Percentiles rank a stretch among this genome's conserved stretches.
These are phyloP conservation scores for Podospora fimiseda DNA, from an alignment of 495 filamentous ascomycete species.

Conservation along the genomic window DNA sequence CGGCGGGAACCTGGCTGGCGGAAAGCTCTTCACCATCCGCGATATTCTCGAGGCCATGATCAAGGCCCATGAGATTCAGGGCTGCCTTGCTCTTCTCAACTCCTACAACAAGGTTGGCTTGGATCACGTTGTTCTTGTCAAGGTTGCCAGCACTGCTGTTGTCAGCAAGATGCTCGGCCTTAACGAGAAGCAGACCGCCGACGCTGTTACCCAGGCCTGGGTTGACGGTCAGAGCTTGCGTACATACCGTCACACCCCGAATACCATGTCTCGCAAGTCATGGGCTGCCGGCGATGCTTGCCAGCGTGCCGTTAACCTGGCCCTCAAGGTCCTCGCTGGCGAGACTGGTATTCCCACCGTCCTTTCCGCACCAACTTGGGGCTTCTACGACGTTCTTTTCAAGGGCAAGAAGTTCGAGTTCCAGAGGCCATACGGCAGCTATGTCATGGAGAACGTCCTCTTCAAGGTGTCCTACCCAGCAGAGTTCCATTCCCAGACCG, in stretches of 20 bases:
- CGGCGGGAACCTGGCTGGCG: slow-evolving; percentile 76
- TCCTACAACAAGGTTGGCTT: slow-evolving; percentile 97
- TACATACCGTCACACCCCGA: slow-evolving; percentile 93
- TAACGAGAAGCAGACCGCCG: slow-evolving; percentile 81
- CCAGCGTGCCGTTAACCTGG: slow-evolving; percentile 91
- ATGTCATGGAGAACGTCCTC: slow-evolving; percentile 99
- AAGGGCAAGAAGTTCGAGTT: slow-evolving; percentile 92
- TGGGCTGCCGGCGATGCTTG: slow-evolving; percentile 98
- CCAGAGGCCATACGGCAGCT: slow-evolving; percentile 92
- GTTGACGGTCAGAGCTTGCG: slow-evolving; percentile 93
- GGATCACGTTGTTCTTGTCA: slow-evolving; percentile 96
- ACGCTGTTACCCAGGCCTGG: slow-evolving; percentile 95
- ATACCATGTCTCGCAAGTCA: slow-evolving; percentile 99
- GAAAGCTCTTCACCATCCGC: slow-evolving; percentile 76
- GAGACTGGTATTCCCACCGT: slow-evolving; percentile 89
- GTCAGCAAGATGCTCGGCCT: slow-evolving; percentile 91
- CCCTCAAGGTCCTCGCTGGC: slow-evolving; percentile 86
- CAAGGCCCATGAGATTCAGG: slow-evolving; percentile 99
- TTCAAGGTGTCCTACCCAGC: slow-evolving; percentile 99
- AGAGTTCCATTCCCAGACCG: slow-evolving; percentile 98
- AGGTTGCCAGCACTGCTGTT: slow-evolving; percentile 92
- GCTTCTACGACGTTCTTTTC: slow-evolving; percentile 97
- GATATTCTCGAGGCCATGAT: slow-evolving; percentile 98
- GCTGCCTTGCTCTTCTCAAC: slow-evolving; percentile 92
- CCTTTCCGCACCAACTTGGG: slow-evolving; percentile 88